Evolutionary conservation across 139 green algal genomes (phyloP).

Genomic region (Chlorella sp.): DNA sequence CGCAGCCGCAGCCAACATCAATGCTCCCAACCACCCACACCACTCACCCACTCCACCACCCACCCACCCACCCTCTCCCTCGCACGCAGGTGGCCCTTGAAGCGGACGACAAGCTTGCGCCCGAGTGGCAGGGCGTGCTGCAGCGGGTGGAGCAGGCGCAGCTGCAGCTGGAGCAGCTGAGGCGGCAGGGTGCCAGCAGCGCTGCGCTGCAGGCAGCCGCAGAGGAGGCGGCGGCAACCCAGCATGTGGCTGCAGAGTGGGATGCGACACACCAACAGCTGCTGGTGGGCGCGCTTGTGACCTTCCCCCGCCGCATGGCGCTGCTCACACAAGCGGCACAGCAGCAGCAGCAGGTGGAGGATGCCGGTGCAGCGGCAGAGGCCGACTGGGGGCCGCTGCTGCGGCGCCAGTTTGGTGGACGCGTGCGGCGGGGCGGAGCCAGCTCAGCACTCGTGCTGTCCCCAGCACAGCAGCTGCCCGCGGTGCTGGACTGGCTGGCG

Average conservation of each 20-base stretch:
- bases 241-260: no score
- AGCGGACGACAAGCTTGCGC: constrained; percentile 14
- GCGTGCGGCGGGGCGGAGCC: not conserved
- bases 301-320: no score
- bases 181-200: not conserved
- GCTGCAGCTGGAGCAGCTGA: not conserved
- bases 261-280: no score
- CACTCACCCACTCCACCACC: no score
- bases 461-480: not conserved
- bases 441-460: constrained; percentile 6
- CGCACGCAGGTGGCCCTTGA: no score
- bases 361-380: constrained; percentile 19
- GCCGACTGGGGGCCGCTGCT: constrained; percentile 27
- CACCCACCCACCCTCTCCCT: no score
- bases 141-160: not conserved
- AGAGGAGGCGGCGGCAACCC: no score
- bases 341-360: no score
- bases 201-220: not conserved
- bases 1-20: no score
- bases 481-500: constrained; percentile 34
- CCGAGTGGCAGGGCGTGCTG: constrained; percentile 20
- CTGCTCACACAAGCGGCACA: no score
- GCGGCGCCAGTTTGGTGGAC: not conserved
- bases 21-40: no score
- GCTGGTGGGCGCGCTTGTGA: no score